Base-by-base conservation (phyloP, 2,329 filamentous ascomycete genomes). In the Xylaria sp. region DNA sequence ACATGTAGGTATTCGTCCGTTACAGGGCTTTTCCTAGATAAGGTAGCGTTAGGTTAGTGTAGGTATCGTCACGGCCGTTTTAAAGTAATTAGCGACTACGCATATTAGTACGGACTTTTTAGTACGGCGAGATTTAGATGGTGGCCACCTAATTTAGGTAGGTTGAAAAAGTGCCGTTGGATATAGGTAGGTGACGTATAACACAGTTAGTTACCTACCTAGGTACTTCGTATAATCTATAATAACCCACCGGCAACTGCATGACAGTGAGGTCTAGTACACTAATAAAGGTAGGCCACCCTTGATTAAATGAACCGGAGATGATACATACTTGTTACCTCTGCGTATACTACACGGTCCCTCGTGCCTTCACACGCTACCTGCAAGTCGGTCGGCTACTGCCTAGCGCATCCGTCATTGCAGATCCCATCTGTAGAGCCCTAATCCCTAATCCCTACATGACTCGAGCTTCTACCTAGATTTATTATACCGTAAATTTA, bases 371-470 rank as follows among this genome's bases (percentile, higher is more conserved):
- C n/a, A n/a, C n/a, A n/a, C n/a, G n/a, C n/a, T 17, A 20, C 13
- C 29, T 53, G 29, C 49, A 29, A 7, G 22, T 47, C 36, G 36
- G 50, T 36, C 50, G 50, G 50, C 29, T 36, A 53, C 29, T 53
- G 22, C 22, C 44, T 51, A 29, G 27, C 29, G 29, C 15, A 53
- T 38, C 31, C 25, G 17, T 9, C 27, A 29, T 53, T 36, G 50
- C 31, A 53, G 50, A 53, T 53, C 49, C 33, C 33, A 13, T 51
- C 50, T n/a, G n/a, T n/a, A n/a, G n/a, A n/a, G n/a, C n/a, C n/a
- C n/a, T n/a, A n/a, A n/a, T n/a, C n/a, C 49, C 11, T 9, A 20
- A 29, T 10, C 53, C 53, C 6, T 31, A 17, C 36, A 33, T 53
- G 29, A 53, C 50, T 53, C 29, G 31, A 53, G 50, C 3, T 33